Evolutionary conservation across 2,329 filamentous ascomycete genomes (phyloP).

Genomic region (Zasmidium citrigriseum): DNA sequence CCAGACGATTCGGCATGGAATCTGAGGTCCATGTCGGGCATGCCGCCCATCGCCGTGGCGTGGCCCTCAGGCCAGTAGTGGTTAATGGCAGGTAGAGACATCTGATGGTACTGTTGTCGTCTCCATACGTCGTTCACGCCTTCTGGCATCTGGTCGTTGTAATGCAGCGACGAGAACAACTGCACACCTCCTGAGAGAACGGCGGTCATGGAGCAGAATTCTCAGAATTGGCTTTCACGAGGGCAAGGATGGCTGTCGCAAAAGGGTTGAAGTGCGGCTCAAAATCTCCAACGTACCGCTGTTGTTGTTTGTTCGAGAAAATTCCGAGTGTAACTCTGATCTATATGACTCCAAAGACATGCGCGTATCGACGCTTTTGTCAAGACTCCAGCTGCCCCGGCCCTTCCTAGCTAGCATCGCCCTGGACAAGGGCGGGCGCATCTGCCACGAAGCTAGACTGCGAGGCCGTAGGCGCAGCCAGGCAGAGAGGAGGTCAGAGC

Average conservation of each 20-base stretch:
- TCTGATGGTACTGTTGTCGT: slow-evolving; percentile 23
- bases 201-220: slow-evolving; percentile 28
- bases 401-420: background rate
- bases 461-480: slow-evolving; percentile 5
- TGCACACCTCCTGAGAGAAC: slow-evolving; percentile 16
- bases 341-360: background rate
- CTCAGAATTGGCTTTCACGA: slow-evolving; percentile 22
- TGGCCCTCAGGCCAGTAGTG: slow-evolving; percentile 24
- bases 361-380: slow-evolving; percentile 1
- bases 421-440: background rate
- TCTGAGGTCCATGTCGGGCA: slow-evolving; percentile 32
- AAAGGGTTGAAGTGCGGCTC: slow-evolving; percentile 27
- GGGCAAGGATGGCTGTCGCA: slow-evolving; percentile 17
- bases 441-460: slow-evolving; percentile 1
- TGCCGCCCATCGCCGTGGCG: slow-evolving; percentile 22
- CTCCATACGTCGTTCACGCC: slow-evolving; percentile 23
- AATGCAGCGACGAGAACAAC: slow-evolving; percentile 15
- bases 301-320: slow-evolving; percentile 11
- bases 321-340: background rate
- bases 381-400: background rate
- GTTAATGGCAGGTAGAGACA: slow-evolving; percentile 17
- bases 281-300: slow-evolving; percentile 8
- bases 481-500: slow-evolving; percentile 10
- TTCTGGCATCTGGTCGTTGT: slow-evolving; percentile 20
- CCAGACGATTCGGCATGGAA: slow-evolving; percentile 24